These are phyloP conservation scores for Striga asiatica DNA, from an alignment of 257 asterid species.

Conservation along the genomic window DNA sequence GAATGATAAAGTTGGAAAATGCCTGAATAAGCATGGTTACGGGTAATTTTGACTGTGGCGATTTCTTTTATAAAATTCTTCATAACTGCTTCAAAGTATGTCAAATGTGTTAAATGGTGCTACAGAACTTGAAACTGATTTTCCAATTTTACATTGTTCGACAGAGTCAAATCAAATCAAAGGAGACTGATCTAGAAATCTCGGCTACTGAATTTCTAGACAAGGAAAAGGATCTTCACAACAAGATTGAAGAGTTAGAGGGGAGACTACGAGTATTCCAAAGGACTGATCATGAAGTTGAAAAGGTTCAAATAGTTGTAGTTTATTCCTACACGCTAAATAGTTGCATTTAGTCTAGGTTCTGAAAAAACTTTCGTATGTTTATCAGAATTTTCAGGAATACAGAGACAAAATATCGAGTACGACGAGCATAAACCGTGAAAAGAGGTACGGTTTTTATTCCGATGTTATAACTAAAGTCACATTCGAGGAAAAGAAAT, in stretches of 20 bases:
- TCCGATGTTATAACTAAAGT: not conserved
- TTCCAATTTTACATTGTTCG: slow-evolving; percentile 7
- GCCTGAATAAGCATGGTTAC: too few relatives aligned
- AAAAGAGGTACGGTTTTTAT: slow-evolving; percentile 9
- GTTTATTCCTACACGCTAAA: too few relatives aligned
- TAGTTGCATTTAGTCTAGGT: too few relatives aligned
- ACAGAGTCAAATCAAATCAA: slow-evolving; percentile 54
- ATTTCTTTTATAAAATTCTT: too few relatives aligned
- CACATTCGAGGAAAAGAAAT: not conserved
- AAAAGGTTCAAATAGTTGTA: slow-evolving; percentile 29
- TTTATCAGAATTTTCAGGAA: too few relatives aligned
- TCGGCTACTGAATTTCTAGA: slow-evolving; percentile 41
- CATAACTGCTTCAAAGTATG: too few relatives aligned
- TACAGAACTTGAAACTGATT: too few relatives aligned
- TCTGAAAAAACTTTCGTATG: too few relatives aligned
- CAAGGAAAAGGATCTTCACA: slow-evolving; percentile 58
- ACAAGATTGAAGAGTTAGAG: slow-evolving; percentile 55
- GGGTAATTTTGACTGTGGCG: too few relatives aligned
- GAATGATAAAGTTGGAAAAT: too few relatives aligned
- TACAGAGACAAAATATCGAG: slow-evolving; percentile 8
- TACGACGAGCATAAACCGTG: not conserved
- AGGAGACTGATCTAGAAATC: slow-evolving; percentile 50
- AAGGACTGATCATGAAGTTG: slow-evolving; percentile 23
- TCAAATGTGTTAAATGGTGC: too few relatives aligned
- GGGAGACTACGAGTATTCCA: slow-evolving; percentile 19